A percentile compares a stretch with the other conserved stretches of the same genome.
phyloP scores from a whole-genome alignment of 345 rosid genomes.

The Euphorbia pulcherrima region DNA sequence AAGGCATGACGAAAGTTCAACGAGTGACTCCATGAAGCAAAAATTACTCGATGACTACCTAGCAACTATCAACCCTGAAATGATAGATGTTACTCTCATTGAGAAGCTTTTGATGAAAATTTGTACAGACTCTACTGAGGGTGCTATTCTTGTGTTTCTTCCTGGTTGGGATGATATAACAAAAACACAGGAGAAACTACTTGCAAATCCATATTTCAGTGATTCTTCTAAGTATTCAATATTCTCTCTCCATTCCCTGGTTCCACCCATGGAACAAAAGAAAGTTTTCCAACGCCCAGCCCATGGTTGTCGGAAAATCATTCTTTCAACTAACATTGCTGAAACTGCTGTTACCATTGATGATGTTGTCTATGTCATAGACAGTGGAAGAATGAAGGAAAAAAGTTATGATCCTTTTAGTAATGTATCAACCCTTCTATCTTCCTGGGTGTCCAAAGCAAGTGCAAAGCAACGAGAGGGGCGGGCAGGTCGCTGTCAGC shows the following conservation, averaged over 20 bases:
- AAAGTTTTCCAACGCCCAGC: constrained; percentile 71
- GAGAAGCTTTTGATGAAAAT: constrained; percentile 66
- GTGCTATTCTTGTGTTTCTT: constrained; percentile 91
- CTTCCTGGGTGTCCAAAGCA: constrained; percentile 92
- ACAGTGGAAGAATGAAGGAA: constrained; percentile 95
- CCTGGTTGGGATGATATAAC: constrained; percentile 98
- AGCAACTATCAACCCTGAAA: constrained; percentile 53
- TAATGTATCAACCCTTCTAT: constrained; percentile 85
- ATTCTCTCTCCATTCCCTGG: constrained; percentile 87
- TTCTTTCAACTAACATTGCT: constrained; percentile 88
- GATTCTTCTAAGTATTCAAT: constrained; percentile 58
- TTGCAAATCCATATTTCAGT: constrained; percentile 48
- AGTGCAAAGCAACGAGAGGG: constrained; percentile 94
- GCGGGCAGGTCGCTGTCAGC: constrained; percentile 93
- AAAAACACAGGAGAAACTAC: constrained; percentile 55
- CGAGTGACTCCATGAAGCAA: constrained; percentile 37
- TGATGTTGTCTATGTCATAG: constrained; percentile 94
- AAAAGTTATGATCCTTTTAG: constrained; percentile 89
- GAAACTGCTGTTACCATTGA: constrained; percentile 89
- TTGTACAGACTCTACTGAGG: constrained; percentile 63
- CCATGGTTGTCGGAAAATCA: constrained; percentile 78
- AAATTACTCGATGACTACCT: constrained; percentile 65
- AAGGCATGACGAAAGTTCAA: constrained; percentile 40
- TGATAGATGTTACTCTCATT: constrained; percentile 68
- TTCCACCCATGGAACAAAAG: constrained; percentile 80